These are phyloP conservation scores for Voacanga thouarsii DNA, from an alignment of 257 asterid species.

Conservation along the genomic window DNA sequence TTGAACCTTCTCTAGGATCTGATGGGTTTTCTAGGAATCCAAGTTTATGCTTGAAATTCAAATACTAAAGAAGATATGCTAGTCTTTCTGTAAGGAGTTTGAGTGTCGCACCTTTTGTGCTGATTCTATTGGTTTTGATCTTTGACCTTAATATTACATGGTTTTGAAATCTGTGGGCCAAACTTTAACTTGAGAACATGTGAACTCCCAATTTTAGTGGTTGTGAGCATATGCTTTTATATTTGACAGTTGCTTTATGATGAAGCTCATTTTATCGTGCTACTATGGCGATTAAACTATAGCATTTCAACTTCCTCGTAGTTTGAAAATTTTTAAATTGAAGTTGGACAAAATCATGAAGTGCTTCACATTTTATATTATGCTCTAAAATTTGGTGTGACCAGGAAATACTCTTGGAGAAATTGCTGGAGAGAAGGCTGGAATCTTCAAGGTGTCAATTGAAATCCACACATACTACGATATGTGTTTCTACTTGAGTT, in stretches of 20 bases:
- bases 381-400: constrained; percentile 19
- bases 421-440: constrained; percentile 98
- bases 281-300: not conserved
- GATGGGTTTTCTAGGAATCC: not conserved
- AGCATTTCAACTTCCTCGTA: not conserved
- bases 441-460: constrained; percentile 78
- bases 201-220: not conserved
- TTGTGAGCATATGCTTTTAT: not conserved
- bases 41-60: not conserved
- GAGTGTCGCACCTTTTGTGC: not conserved
- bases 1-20: not conserved
- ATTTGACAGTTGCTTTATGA: not conserved
- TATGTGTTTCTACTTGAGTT: not conserved
- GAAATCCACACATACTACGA: not conserved
- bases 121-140: not conserved
- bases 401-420: constrained; percentile 92
- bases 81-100: not conserved
- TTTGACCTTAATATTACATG: not conserved
- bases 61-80: not conserved
- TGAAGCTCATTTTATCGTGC: not conserved
- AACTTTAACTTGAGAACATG: not conserved
- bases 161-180: no score
- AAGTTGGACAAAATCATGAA: not conserved
- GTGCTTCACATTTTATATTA: not conserved
- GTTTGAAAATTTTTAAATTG: not conserved